Evolutionary conservation across 441 rosid genomes (phyloP).

Genomic region (Jatropha podagrica): DNA sequence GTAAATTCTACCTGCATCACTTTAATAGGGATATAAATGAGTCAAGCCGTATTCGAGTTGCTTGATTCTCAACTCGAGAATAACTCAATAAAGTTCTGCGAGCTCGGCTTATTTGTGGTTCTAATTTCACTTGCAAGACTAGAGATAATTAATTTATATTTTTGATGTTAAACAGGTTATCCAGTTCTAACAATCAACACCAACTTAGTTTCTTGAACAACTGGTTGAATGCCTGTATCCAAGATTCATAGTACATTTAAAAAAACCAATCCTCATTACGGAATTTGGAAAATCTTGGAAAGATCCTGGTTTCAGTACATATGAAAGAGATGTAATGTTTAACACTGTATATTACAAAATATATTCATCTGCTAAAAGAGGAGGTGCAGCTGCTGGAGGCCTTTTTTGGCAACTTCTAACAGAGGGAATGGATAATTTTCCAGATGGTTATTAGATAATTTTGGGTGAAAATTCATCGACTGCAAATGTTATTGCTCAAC

Average conservation of each 20-base stretch:
- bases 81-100: no score
- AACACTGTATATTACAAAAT: conserved; percentile 49
- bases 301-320: conserved; percentile 37
- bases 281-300: conserved; percentile 64
- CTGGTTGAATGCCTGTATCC: conserved; percentile 56
- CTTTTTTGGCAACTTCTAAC: conserved; percentile 74
- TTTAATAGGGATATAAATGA: no score
- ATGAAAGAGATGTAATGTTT: conserved; percentile 58
- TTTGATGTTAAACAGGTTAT: conserved; percentile 47
- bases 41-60: no score
- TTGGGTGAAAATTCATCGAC: conserved; percentile 60
- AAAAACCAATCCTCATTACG: conserved; percentile 55
- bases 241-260: conserved; percentile 52
- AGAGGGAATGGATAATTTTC: conserved; percentile 54
- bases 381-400: conserved; percentile 63
- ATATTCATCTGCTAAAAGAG: conserved; percentile 55
- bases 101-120: no score
- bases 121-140: no score
- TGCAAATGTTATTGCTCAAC: conserved; percentile 58
- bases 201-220: conserved; percentile 54
- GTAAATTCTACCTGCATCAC: no score
- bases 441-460: conserved; percentile 63
- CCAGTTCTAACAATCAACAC: conserved; percentile 45
- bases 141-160: conserved; percentile 15
- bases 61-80: no score